Base-by-base conservation (phyloP, 768 basidiomycete species). In the Amanita jacksonii region DNA sequence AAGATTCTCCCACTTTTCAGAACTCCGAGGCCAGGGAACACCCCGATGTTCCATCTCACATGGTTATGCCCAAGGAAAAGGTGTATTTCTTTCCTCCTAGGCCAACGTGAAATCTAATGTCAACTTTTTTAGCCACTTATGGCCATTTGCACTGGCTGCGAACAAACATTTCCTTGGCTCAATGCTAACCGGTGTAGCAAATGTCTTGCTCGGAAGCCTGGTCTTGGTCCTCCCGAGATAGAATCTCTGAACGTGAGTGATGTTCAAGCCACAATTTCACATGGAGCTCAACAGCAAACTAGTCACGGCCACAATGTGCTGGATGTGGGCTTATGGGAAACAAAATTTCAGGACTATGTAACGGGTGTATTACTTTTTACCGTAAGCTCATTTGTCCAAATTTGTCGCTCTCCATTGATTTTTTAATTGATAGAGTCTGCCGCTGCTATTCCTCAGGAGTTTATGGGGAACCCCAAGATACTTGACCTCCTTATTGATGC, bases 1-100 rank as follows among this genome's bases (percentile, higher is more conserved):
- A 8, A 13, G 2, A 10, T 49, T 5, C 41, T 65, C 3, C 51
- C 47, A 0, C 38, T 59, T 8, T 25, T n/a, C 18, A 34, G 18
- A 16, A 34, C 18, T 34, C 33, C 18, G 18, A 34, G 13, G 33
- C 33, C 33, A 34, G 33, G 33, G 33, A n/a, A 34, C 18, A 16
- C 33, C 33, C 18, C 6, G 6, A 6, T 34, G 13, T 34, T 34
- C 33, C 33, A 34, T 5, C 13, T 34, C 33, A 34, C 13, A n/a
- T 34, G 33, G 33, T 34, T 34, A n/a, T n/a, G 33, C 33, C 18
- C 33, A 34, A n/a, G n/a, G n/a, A 34, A 34, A n/a, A 34, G 33
- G 33, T 34, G 33, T n/a, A n/a, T 16, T n/a, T 34, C 13, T 6
- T 34, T 34, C 13, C 18, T 34, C 18, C 33, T 34, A n/a, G 13